Percentiles rank a stretch among this genome's conserved stretches.
These are phyloP conservation scores for Apiosordaria backusii DNA, from an alignment of 495 filamentous ascomycete genomes.

Conservation along the genomic window DNA sequence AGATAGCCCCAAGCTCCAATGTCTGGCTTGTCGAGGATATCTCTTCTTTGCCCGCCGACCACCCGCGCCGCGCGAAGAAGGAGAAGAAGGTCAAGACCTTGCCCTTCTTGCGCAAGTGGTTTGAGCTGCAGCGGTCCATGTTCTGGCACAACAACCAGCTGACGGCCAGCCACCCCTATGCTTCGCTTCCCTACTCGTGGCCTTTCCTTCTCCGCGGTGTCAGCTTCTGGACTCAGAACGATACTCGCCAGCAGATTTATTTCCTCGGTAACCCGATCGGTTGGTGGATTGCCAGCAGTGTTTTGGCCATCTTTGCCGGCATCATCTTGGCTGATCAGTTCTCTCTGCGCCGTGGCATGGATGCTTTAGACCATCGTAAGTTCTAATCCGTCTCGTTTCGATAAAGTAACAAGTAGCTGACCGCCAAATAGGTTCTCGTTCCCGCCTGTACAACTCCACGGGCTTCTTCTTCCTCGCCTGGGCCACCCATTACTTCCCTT, in stretches of 20 bases:
- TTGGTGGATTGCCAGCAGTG: slow-evolving; percentile 92
- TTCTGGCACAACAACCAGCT: slow-evolving; percentile 99
- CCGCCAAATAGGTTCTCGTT: slow-evolving; percentile 65
- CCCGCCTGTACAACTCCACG: slow-evolving; percentile 93
- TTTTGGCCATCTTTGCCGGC: slow-evolving; percentile 89
- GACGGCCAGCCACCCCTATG: slow-evolving; percentile 94
- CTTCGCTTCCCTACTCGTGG: slow-evolving; percentile 94
- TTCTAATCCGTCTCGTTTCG: slow-evolving; percentile 22
- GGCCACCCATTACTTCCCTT: slow-evolving; percentile 96
- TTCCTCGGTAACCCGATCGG: slow-evolving; percentile 96
- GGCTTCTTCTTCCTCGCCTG: slow-evolving; percentile 99
- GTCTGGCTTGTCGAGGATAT: slow-evolving; percentile 93
- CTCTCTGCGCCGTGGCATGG: slow-evolving; percentile 83
- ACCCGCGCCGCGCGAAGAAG: slow-evolving; percentile 67
- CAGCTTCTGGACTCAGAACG: slow-evolving; percentile 98
- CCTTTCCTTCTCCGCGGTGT: slow-evolving; percentile 94
- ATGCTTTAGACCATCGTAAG: slow-evolving; percentile 92
- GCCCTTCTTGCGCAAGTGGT: slow-evolving; percentile 89
- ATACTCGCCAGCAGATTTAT: slow-evolving; percentile 95
- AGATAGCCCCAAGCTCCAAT: slow-evolving; percentile 82
- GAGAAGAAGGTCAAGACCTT: slow-evolving; percentile 73
- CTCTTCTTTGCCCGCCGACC: slow-evolving; percentile 64
- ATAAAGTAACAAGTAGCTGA: slow-evolving; percentile 20
- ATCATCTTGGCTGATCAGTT: slow-evolving; percentile 92
- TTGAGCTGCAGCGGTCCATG: slow-evolving; percentile 96